Conservation (phyloP, 1,284 basidiomycete species). For the Hypsizygus ulmarius region DNA sequence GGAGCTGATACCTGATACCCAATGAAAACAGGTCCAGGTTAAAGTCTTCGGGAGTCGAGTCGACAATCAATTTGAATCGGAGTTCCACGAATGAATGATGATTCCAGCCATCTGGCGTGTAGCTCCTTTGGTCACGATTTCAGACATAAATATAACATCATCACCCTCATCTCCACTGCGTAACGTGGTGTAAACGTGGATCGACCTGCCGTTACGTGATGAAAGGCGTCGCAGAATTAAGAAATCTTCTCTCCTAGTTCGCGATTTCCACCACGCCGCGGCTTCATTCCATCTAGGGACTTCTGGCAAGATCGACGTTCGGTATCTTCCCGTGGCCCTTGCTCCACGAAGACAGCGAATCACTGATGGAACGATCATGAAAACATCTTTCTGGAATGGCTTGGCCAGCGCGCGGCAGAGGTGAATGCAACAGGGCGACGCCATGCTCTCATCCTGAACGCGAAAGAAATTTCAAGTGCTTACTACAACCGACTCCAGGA, state of each 20-base stretch:
- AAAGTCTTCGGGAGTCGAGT: neutral
- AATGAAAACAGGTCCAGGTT: neutral
- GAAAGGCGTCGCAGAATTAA: conserved; percentile 1
- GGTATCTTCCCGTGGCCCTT: conserved; percentile 9
- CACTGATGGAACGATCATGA: conserved; percentile 4
- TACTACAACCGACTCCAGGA: too few species aligned
- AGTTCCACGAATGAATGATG: too few species aligned
- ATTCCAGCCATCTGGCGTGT: too few species aligned
- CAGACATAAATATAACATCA: neutral
- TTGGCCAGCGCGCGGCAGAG: too few species aligned
- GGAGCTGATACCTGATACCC: conserved; percentile 9
- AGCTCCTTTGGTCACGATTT: neutral
- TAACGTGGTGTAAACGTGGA: conserved; percentile 9
- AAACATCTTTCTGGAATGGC: too few species aligned
- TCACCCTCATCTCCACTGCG: neutral
- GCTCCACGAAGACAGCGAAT: conserved; percentile 5
- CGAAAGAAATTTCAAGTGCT: too few species aligned
- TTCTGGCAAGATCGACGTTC: conserved; percentile 10
- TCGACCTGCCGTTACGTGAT: conserved; percentile 4
- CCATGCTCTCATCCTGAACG: too few species aligned
- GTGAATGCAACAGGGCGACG: too few species aligned
- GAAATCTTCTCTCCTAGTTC: conserved; percentile 5
- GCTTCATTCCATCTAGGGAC: conserved; percentile 1
- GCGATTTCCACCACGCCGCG: conserved; percentile 1
- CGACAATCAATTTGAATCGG: too few species aligned